phyloP scores from a whole-genome alignment of 2,329 filamentous ascomycete species.

The Sclerotinia subarctica region DNA sequence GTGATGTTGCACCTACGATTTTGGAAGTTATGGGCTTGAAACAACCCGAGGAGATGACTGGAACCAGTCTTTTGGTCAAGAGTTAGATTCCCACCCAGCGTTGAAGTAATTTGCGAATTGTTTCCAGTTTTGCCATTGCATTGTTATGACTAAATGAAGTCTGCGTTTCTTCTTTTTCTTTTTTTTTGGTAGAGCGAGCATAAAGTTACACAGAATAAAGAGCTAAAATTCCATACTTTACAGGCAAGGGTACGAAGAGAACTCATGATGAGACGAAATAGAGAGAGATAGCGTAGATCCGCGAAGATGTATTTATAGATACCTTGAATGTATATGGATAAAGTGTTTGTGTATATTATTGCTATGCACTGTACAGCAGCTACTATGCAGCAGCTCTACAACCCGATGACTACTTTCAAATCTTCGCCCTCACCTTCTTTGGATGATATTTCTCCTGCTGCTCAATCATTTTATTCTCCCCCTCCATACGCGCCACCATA shows the following conservation, averaged over 20 bases:
- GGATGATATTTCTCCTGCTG: not conserved
- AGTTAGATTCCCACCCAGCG: conserved; percentile 37
- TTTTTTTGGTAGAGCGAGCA: conserved; percentile 7
- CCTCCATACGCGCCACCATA: not conserved
- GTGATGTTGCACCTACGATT: conserved; percentile 94
- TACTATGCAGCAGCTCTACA: not conserved
- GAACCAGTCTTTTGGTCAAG: conserved; percentile 78
- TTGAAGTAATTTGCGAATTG: conserved; percentile 11
- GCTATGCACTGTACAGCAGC: not conserved
- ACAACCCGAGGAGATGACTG: conserved; percentile 90
- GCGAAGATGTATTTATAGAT: conserved; percentile 5
- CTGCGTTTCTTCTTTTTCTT: conserved; percentile 8
- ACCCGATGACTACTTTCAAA: not conserved
- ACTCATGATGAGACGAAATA: conserved; percentile 32
- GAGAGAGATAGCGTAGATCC: not conserved
- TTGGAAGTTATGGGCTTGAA: conserved; percentile 87
- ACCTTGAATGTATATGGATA: not conserved
- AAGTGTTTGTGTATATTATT: not conserved
- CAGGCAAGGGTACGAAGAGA: conserved; percentile 36
- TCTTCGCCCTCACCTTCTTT: not conserved
- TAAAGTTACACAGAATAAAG: conserved; percentile 19
- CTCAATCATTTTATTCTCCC: not conserved
- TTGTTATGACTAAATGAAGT: conserved; percentile 4
- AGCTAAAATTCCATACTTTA: conserved; percentile 24
- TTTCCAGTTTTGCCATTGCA: conserved; percentile 14